Evolutionary conservation across 352 stramenopile species (phyloP), one percentile per base, ranked within the genome.

Genomic region (Elongisporangium senticosum): DNA sequence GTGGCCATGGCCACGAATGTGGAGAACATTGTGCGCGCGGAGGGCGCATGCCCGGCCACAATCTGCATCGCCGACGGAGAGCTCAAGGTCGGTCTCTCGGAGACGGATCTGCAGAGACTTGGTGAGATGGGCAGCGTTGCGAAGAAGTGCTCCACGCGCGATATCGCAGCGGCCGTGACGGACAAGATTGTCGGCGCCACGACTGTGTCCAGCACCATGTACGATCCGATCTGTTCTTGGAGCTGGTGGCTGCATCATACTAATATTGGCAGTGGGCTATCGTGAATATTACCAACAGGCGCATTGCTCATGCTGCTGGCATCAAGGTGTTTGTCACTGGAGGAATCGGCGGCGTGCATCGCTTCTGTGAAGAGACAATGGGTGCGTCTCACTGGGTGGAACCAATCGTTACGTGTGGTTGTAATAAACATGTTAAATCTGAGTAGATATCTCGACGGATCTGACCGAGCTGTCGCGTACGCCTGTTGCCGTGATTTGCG

Each of bases 311-410:
- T 69, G 72, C 88, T 8, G 95, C 96, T 7, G 88, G 92, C 1
- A 98, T 99, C 65, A 79, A 87, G 37, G 96, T 98, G 49, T 99
- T 99, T 78, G 97, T 98, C 20, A 99, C 97, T 6, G 95, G 96
- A 26, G 96, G 96, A 21, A 98, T 98, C 63, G 96, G 96, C 51
- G 97, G 97, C 20, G 97, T 99, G 19, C 97, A 99, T 75, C 83
- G 97, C 53, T 97, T 96, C 61, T 95, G 79, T 37, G 89, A 98
- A 69, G 69, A 90, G 51, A 97, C 83, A 1, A 94, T 98, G 80
- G 92, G 97, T 89, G 58, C 53, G 71, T 60, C 3, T 17, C 22
- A 39, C 37, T 51, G 21, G 24, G 49, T 49, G 17, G 19, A 53
- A 14, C 7, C 10, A 24, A 22, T 55, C 17, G 11, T 59, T 22